phyloP scores from a whole-genome alignment of 345 rosid species.

The Zanthoxylum bungeanum region DNA sequence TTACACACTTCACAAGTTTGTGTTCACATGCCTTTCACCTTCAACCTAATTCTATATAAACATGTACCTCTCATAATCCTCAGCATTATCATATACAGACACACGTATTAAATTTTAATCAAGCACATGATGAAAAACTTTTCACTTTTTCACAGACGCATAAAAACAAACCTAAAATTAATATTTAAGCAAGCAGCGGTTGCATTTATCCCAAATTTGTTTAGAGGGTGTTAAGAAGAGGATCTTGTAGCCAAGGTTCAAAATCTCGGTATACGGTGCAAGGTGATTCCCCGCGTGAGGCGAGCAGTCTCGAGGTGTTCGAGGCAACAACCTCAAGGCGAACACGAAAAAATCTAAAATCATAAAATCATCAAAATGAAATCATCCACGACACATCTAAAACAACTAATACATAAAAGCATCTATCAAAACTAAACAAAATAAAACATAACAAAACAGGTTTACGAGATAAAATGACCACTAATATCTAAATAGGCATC shows the following conservation, averaged over 20 bases:
- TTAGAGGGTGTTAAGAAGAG: background rate
- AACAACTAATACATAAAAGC: no score
- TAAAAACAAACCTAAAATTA: background rate
- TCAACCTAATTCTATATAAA: background rate
- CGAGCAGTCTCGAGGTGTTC: no score
- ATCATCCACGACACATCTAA: no score
- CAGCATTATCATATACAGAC: background rate
- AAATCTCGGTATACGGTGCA: no score
- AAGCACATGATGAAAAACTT: background rate
- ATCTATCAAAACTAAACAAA: no score
- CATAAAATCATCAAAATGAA: no score
- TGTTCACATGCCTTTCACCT: background rate
- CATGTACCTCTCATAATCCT: background rate
- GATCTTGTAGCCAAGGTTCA: background rate
- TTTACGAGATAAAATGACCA: no score
- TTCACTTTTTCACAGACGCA: background rate
- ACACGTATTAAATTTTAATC: background rate
- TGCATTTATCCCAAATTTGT: background rate
- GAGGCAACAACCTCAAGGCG: no score
- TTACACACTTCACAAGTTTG: background rate
- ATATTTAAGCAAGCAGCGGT: background rate
- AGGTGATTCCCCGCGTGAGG: no score
- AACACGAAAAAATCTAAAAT: no score
- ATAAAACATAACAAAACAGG: no score
- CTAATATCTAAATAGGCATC: no score